Conservation (phyloP, 176 grass and related monocot genomes). For the Bonia amplexicaulis region DNA sequence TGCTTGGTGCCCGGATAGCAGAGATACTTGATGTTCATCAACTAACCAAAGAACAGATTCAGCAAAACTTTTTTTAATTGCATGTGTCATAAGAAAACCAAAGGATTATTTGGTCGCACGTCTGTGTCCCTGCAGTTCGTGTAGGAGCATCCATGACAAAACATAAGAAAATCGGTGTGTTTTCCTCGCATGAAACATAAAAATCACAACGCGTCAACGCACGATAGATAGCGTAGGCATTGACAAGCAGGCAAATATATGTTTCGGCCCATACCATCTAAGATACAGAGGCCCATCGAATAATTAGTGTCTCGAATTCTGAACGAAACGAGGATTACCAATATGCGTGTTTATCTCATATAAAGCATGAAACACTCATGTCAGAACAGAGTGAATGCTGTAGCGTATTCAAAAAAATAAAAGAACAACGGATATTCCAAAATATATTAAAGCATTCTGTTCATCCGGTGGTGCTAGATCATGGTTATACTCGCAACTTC, state of each 20-base stretch:
- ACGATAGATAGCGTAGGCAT: not conserved
- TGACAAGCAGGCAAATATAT: not conserved
- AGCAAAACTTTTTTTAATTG: not conserved
- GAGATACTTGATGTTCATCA: conserved; percentile 6
- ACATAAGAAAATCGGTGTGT: not conserved
- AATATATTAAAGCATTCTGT: too few relatives aligned
- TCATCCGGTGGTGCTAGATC: not conserved
- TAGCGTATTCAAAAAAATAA: not conserved
- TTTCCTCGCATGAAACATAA: not conserved
- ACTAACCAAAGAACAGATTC: not conserved
- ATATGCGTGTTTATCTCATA: not conserved
- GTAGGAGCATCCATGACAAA: not conserved
- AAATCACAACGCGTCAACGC: conserved; percentile 16
- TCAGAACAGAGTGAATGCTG: not conserved
- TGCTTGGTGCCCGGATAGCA: conserved; percentile 15
- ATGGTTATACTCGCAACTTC: not conserved
- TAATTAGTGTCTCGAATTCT: not conserved
- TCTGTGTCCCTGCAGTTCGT: conserved; percentile 3
- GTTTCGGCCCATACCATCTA: not conserved
- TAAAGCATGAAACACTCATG: not conserved
- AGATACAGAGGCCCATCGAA: not conserved
- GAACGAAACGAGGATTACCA: not conserved
- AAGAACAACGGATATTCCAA: not conserved
- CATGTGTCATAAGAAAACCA: not conserved
- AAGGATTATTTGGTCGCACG: not conserved